phyloP scores from a whole-genome alignment of 1,284 basidiomycete genomes.

The Ustilago esculenta region DNA sequence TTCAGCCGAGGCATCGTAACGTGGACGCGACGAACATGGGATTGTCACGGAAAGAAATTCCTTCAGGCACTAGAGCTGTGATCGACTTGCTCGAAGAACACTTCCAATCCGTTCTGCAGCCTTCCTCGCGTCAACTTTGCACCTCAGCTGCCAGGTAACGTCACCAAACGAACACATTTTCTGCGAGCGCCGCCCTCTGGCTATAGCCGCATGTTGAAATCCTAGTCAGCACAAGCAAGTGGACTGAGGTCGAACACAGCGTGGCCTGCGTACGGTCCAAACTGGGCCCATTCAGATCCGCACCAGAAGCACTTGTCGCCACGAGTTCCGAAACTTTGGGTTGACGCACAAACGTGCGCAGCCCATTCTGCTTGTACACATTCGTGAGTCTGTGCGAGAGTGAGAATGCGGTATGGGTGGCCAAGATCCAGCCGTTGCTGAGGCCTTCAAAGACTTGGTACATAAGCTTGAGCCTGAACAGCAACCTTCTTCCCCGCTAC shows the following conservation, averaged over 20 bases:
- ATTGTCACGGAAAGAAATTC: too few species aligned
- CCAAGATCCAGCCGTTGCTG: conserved; percentile 4
- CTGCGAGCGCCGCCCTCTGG: too few species aligned
- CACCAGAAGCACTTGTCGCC: neutral
- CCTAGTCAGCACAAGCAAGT: too few species aligned
- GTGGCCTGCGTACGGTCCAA: neutral
- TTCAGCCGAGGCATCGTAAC: neutral
- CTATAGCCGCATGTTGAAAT: too few species aligned
- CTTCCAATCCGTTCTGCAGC: conserved; percentile 33
- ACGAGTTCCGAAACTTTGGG: neutral
- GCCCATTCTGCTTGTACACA: conserved; percentile 3
- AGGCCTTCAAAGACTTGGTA: conserved; percentile 7
- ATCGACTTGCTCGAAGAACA: neutral
- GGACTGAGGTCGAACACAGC: conserved; percentile 26
- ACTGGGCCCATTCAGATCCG: neutral
- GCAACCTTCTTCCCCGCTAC: neutral
- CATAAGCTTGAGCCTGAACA: conserved; percentile 18
- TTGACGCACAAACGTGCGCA: conserved; percentile 25
- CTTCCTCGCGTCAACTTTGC: conserved; percentile 41
- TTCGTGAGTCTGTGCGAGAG: conserved; percentile 9
- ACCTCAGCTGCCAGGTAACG: conserved; percentile 16
- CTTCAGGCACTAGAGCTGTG: conserved; percentile 9
- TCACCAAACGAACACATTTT: conserved; percentile 8
- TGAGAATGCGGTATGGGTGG: conserved; percentile 9
- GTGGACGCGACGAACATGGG: neutral